Evolutionary conservation across 345 rosid species (phyloP), one percentile per base, ranked within the genome.

Genomic region (Cardamine resedifolia): DNA sequence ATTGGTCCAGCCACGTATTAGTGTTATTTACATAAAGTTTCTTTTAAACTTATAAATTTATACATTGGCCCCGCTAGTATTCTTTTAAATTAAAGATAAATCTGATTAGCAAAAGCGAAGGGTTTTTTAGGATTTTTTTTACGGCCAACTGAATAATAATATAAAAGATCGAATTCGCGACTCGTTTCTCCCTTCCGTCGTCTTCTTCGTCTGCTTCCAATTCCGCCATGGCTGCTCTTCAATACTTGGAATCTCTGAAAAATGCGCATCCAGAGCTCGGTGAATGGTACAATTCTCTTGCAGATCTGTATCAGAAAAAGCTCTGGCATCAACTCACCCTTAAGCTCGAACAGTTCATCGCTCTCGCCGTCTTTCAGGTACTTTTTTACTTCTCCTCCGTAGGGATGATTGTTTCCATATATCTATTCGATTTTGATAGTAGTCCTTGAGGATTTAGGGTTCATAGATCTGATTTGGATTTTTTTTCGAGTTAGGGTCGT

Each of bases 251-350:
- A 50, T 68, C 94, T 36, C 83, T 78, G 61, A 85, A 92, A 59
- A 86, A 45, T 58, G 81, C 81, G 58, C 86, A 88, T 45, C 98
- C 98, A 8, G 99, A 96, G 77, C 86, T 87, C 18, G 83, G 81
- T n/a, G 98, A 92, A 27, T 96, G 99, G 99, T 92, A 77, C 88
- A 85, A 83, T 81, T 75, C 94, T 26, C 79, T 96, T 5, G 90
- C 96, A 74, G 97, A 96, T 87, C 96, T 96, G 81, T 96, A 96
- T 77, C 90, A 90, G 85, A 87, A 81, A 86, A 96, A 96, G 91
- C 99, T 96, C n/a, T 96, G 99, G 98, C 97, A 96, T 70, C 97
- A 96, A 80, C 98, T 96, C 72, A 85, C 98, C 76, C 85, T 90
- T 78, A 96, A 96, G 90, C 98, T 96, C 36, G 98, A 96, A 51